Evolutionary conservation across 2,329 filamentous ascomycete genomes (phyloP).

Genomic region (Fusarium mangiferae): DNA sequence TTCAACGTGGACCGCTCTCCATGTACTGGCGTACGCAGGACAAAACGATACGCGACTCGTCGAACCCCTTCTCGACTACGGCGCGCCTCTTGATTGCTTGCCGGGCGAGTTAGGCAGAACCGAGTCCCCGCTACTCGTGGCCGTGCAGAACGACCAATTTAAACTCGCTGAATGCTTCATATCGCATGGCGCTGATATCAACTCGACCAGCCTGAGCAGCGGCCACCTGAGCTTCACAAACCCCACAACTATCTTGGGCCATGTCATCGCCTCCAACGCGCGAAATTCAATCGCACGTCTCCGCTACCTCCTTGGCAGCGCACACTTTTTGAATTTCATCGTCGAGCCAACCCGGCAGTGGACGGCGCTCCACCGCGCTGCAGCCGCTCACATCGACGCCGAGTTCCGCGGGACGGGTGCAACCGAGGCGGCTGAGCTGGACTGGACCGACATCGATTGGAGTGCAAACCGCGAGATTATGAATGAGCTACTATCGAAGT

Average conservation of each 20-base stretch:
- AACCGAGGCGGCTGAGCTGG: not conserved
- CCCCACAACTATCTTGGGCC: not conserved
- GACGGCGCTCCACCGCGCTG: not conserved
- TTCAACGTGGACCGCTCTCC: not conserved
- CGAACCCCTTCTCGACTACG: not conserved
- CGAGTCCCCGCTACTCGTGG: not conserved
- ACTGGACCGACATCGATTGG: not conserved
- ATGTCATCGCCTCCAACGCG: not conserved
- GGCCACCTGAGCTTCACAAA: not conserved
- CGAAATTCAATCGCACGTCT: not conserved
- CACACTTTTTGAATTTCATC: not conserved
- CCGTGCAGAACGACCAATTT: not conserved
- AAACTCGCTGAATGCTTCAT: not conserved
- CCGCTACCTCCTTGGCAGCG: not conserved
- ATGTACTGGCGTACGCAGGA: not conserved
- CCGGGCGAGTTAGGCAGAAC: fast-evolving
- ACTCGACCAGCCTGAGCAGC: not conserved
- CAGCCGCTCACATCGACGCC: not conserved
- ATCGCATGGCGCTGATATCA: not conserved
- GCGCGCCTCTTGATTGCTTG: not conserved
- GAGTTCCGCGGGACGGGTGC: not conserved
- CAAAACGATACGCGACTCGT: not conserved
- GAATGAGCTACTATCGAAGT: not conserved
- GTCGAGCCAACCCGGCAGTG: not conserved
- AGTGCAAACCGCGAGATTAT: not conserved